phyloP scores from a whole-genome alignment of 768 basidiomycete species.

The Paxillus rubicundulus region DNA sequence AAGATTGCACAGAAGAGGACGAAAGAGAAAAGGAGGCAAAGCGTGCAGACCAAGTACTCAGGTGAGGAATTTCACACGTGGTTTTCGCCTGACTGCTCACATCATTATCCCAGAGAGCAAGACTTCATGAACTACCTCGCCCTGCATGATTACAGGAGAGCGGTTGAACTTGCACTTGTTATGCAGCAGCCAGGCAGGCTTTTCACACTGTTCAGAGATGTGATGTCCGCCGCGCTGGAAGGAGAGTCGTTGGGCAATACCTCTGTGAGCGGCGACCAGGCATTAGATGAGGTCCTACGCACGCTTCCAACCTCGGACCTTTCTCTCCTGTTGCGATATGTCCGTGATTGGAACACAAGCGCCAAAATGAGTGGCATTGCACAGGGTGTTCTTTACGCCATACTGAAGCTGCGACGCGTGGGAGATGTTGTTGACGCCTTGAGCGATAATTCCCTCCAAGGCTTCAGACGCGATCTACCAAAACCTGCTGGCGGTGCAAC shows the following conservation, averaged over 20 bases:
- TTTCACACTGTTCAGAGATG: slow-evolving; percentile 69
- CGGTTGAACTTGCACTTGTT: slow-evolving; percentile 86
- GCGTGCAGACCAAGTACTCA: slow-evolving; percentile 71
- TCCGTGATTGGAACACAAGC: slow-evolving; percentile 93
- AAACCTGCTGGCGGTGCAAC: slow-evolving; percentile 21
- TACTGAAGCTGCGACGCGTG: slow-evolving; percentile 73
- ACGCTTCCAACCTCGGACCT: slow-evolving; percentile 72
- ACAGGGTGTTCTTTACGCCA: slow-evolving; percentile 76
- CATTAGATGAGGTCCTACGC: slow-evolving; percentile 81
- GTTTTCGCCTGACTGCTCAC: slow-evolving; percentile 8
- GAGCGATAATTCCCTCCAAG: slow-evolving; percentile 19
- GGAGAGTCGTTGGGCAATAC: slow-evolving; percentile 1
- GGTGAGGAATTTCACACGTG: slow-evolving; percentile 49
- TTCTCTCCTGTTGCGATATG: slow-evolving; percentile 74
- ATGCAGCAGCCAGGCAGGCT: slow-evolving; percentile 94
- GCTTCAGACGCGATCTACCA: slow-evolving; percentile 29
- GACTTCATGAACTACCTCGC: slow-evolving; percentile 89
- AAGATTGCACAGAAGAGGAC: slow-evolving; percentile 87
- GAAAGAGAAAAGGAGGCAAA: slow-evolving; percentile 71
- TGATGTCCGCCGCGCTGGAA: slow-evolving; percentile 38
- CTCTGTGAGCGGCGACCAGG: slow-evolving; percentile 62
- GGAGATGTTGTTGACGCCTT: slow-evolving; percentile 76
- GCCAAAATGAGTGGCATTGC: slow-evolving; percentile 85
- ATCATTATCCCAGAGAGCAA: slow-evolving; percentile 74
- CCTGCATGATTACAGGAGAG: slow-evolving; percentile 85